phyloP scores from a whole-genome alignment of 306 rosid species.

The Cucurbita pepo region DNA sequence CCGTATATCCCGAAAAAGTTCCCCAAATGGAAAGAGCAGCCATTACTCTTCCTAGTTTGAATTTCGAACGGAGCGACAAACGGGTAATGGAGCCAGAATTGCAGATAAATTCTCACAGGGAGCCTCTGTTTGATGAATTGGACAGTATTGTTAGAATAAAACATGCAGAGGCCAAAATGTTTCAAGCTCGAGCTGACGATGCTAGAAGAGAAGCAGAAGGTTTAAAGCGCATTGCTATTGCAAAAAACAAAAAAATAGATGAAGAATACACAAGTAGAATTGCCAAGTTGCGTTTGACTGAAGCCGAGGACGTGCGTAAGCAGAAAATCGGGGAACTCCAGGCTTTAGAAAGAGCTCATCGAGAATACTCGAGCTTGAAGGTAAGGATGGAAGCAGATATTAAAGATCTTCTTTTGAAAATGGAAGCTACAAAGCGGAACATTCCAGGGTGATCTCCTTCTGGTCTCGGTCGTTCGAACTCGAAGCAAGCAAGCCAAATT shows the following conservation, averaged over 20 bases:
- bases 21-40: slow-evolving; percentile 48
- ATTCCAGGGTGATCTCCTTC: slow-evolving; percentile 34
- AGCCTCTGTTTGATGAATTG: slow-evolving; percentile 65
- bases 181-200: slow-evolving; percentile 77
- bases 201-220: slow-evolving; percentile 95
- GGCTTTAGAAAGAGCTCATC: slow-evolving; percentile 56
- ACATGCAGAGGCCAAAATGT: slow-evolving; percentile 87
- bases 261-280: slow-evolving; percentile 65
- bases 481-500: not conserved
- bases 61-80: slow-evolving; percentile 46
- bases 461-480: not conserved
- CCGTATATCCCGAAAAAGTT: slow-evolving; percentile 45
- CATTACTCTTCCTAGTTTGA: slow-evolving; percentile 45
- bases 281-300: slow-evolving; percentile 45
- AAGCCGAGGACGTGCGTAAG: slow-evolving; percentile 64
- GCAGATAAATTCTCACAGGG: slow-evolving; percentile 51
- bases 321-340: slow-evolving; percentile 73
- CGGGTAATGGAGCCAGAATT: slow-evolving; percentile 40
- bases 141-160: slow-evolving; percentile 72
- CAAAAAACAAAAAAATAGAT: slow-evolving; percentile 73
- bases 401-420: slow-evolving; percentile 65
- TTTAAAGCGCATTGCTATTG: slow-evolving; percentile 65
- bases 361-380: slow-evolving; percentile 74
- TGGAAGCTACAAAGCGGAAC: slow-evolving; percentile 91
- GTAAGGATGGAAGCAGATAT: slow-evolving; percentile 84